Percentiles rank a stretch among this genome's conserved stretches.
Evolutionary conservation across 768 basidiomycete genomes (phyloP).

Genomic region (Russula brevipes): DNA sequence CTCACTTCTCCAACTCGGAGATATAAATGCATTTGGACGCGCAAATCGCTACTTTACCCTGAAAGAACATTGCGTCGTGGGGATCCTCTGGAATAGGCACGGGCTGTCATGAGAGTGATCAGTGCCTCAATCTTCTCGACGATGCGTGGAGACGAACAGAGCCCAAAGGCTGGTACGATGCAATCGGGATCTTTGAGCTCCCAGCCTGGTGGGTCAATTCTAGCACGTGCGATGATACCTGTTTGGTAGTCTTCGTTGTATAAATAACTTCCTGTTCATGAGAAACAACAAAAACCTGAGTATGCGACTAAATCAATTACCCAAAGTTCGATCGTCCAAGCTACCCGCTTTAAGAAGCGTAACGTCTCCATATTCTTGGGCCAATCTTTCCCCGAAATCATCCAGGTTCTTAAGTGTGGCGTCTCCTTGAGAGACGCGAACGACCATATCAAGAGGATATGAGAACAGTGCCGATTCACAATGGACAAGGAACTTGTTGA

Average conservation of each 20-base stretch:
- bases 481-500: background rate
- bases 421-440: background rate
- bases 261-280: background rate
- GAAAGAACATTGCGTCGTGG: background rate
- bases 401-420: background rate
- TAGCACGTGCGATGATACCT: background rate
- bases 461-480: background rate
- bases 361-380: background rate
- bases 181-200: background rate
- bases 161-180: background rate
- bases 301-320: background rate
- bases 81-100: background rate
- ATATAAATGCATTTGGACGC: background rate
- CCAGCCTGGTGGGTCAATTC: background rate
- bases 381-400: background rate
- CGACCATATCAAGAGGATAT: background rate
- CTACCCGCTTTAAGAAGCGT: background rate
- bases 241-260: background rate
- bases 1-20: background rate
- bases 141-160: background rate
- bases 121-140: background rate
- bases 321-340: background rate
- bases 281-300: background rate
- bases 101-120: background rate
- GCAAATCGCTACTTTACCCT: background rate